These are phyloP conservation scores for Neurospora discreta DNA, from an alignment of 495 filamentous ascomycete genomes.

Conservation along the genomic window DNA sequence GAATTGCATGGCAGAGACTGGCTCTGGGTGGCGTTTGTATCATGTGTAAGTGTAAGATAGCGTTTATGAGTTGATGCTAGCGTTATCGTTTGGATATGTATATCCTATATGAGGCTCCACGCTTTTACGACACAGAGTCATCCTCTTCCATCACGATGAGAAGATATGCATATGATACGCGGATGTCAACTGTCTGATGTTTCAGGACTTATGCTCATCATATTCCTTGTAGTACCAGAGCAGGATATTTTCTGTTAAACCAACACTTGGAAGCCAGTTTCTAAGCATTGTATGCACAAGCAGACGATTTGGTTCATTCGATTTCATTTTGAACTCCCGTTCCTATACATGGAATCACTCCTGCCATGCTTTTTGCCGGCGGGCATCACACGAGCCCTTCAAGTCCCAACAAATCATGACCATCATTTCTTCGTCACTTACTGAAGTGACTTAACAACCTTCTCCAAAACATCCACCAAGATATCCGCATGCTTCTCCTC, in stretches of 20 bases:
- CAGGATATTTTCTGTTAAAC: neutral
- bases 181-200: neutral
- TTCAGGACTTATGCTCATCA: neutral
- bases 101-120: neutral
- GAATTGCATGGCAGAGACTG: neutral
- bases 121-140: neutral
- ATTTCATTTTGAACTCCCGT: neutral
- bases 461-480: constrained; percentile 51
- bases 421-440: neutral
- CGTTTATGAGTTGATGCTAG: neutral
- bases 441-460: constrained; percentile 47
- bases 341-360: neutral
- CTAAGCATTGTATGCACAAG: neutral
- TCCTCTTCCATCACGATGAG: neutral
- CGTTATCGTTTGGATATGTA: neutral
- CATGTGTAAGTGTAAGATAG: neutral
- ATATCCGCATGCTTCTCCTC: constrained; percentile 77
- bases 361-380: neutral
- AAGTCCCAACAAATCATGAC: neutral
- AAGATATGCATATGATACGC: neutral
- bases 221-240: neutral
- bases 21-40: neutral
- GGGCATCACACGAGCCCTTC: neutral
- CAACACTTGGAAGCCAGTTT: neutral
- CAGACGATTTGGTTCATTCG: neutral